phyloP scores from a whole-genome alignment of 805 yeast species.

The Candida railenensis region DNA sequence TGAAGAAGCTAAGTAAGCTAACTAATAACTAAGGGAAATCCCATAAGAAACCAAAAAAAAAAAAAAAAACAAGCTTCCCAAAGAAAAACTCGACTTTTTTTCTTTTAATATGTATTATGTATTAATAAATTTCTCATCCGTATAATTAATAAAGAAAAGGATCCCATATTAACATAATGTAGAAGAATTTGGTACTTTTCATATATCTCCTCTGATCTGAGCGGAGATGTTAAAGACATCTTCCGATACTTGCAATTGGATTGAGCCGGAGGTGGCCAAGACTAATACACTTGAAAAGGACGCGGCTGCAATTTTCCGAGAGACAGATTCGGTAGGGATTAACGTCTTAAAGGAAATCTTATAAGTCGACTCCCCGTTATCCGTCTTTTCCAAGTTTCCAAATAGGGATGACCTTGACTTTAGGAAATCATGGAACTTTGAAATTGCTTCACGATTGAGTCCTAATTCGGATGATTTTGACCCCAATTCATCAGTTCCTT shows the following conservation, averaged over 20 bases:
- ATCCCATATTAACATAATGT: too few relatives aligned
- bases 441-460: conserved; percentile 6
- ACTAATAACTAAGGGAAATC: neutral
- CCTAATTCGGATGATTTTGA: conserved; percentile 1
- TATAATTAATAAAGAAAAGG: too few relatives aligned
- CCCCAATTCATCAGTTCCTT: conserved; percentile 2
- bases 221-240: neutral
- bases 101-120: conserved; percentile 9
- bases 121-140: conserved; percentile 2
- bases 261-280: conserved; percentile 16
- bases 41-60: neutral
- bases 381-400: neutral
- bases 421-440: conserved; percentile 13
- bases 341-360: conserved; percentile 1
- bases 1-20: conserved; percentile 8
- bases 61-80: neutral
- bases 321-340: conserved; percentile 8
- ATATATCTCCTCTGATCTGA: too few relatives aligned
- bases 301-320: conserved; percentile 23
- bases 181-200: too few relatives aligned
- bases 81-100: neutral
- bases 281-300: conserved; percentile 26
- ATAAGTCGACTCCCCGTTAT: neutral
- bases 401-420: conserved; percentile 5
- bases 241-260: neutral